Conservation (phyloP, 2,329 filamentous ascomycete species). For the Curvularia eragrostidis region DNA sequence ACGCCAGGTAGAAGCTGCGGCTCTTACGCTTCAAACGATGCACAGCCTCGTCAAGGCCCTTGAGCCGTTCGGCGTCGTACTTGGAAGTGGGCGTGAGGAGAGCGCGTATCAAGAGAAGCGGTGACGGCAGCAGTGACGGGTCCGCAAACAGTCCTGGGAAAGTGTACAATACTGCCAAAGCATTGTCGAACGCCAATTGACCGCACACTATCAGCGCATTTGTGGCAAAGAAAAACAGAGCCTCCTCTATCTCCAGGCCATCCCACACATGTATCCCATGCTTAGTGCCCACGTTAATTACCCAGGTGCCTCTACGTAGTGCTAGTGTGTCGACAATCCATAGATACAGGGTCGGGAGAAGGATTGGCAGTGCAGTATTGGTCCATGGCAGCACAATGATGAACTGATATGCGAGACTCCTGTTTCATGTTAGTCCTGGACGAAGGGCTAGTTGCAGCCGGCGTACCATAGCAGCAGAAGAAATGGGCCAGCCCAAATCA, state of each 20-base stretch:
- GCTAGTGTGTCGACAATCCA: constrained; percentile 76
- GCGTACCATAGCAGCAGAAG: constrained; percentile 66
- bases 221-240: constrained; percentile 73
- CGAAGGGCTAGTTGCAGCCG: background rate
- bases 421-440: constrained; percentile 19
- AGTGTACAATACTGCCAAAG: constrained; percentile 68
- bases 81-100: constrained; percentile 56
- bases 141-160: constrained; percentile 65
- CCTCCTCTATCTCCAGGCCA: constrained; percentile 74
- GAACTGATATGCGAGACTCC: constrained; percentile 69
- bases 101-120: constrained; percentile 59
- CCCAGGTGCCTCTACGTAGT: constrained; percentile 72
- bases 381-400: constrained; percentile 65
- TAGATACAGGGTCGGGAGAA: constrained; percentile 70
- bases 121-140: constrained; percentile 59
- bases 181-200: constrained; percentile 72
- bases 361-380: constrained; percentile 66
- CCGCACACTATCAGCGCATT: constrained; percentile 75
- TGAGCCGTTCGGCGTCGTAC: constrained; percentile 66
- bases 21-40: constrained; percentile 67
- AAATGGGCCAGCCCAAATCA: constrained; percentile 73
- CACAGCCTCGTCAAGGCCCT: constrained; percentile 66
- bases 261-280: constrained; percentile 68
- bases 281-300: constrained; percentile 72
- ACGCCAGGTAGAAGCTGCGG: constrained; percentile 76